Percentiles rank a stretch among this genome's conserved stretches.
Conservation (phyloP, 495 filamentous ascomycete genomes). For the Penicillium malachiteum region DNA sequence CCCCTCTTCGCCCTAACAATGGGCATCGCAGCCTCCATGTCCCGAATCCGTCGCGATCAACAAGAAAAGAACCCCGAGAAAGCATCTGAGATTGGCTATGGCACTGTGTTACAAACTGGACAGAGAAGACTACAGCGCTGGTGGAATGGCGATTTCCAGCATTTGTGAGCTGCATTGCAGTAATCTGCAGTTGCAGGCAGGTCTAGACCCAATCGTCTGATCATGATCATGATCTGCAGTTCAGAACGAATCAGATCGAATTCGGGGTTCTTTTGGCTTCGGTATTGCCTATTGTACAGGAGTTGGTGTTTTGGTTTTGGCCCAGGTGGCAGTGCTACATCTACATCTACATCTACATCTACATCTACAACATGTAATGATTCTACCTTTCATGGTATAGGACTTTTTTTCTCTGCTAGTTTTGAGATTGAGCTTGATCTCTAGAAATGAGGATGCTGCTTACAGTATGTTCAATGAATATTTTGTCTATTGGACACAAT, state of each 20-base stretch:
- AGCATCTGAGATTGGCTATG: conserved; percentile 33
- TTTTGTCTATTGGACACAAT: too few species aligned
- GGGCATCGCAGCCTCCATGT: conserved; percentile 59
- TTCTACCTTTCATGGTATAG: not conserved
- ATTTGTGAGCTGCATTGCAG: conserved; percentile 15
- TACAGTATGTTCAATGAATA: too few species aligned
- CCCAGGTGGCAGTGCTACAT: not conserved
- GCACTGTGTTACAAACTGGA: conserved; percentile 29
- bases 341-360: too few species aligned
- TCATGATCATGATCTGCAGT: not conserved
- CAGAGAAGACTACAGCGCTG: conserved; percentile 36
- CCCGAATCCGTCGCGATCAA: conserved; percentile 76
- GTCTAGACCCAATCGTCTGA: too few species aligned
- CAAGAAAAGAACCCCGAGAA: conserved; percentile 52
- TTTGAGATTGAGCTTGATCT: too few species aligned
- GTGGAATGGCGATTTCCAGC: conserved; percentile 48
- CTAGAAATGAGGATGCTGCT: too few species aligned
- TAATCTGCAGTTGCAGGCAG: not conserved
- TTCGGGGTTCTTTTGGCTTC: not conserved
- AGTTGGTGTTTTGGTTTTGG: not conserved
- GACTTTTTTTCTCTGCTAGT: too few species aligned
- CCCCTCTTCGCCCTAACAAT: conserved; percentile 85
- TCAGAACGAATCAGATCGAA: not conserved
- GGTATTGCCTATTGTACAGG: not conserved
- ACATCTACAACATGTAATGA: not conserved